Base-by-base conservation (phyloP, 2,329 filamentous ascomycete genomes). In the Beauveria medogensis region DNA sequence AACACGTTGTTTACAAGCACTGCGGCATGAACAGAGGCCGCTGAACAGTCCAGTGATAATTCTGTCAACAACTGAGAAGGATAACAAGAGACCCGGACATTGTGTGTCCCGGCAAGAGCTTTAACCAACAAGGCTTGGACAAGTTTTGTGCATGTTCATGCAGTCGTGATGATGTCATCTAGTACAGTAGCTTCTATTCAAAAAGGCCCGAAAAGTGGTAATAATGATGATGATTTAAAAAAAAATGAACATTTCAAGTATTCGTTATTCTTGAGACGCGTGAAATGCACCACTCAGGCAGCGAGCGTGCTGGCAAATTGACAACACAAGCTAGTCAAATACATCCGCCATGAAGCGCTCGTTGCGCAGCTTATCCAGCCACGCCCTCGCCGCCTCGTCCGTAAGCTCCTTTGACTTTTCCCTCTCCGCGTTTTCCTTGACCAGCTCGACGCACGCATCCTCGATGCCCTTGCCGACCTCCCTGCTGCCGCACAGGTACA, bases 401-500 rank as follows among this genome's bases (percentile, higher is more conserved):
- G 67, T 71, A 1, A 73, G 63, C 50, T 72, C 69, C 8, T 69
- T 69, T 12, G 63, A 68, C 0, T 68, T 65, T 30, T 68, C 68
- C 62, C 70, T 70, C 63, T 65, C 65, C 58, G 67, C 67, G 14
- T 64, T 67, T 56, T 74, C 72, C 28, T 72, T 66, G 6, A 75
- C 71, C 26, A 77, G 70, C 55, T 66, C 67, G 18, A 77, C 60
- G 51, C 68, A 72, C 4, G 73, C 73, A 6, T 75, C 73, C 62
- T 76, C 74, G 18, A 84, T 73, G 0, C 73, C 80, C 56, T 78
- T 75, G 20, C 79, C 80, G 1, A 85, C 73, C 16, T 73, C 74
- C 5, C 76, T 74, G 48, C 82, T 83, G 4, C 88, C 88, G 68
- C 88, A 91, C 2, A 89, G 80, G 66, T 83, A 90, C 0, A 88